Base-by-base conservation (phyloP, 2,329 filamentous ascomycete species). In the Sporothrix sp. region DNA sequence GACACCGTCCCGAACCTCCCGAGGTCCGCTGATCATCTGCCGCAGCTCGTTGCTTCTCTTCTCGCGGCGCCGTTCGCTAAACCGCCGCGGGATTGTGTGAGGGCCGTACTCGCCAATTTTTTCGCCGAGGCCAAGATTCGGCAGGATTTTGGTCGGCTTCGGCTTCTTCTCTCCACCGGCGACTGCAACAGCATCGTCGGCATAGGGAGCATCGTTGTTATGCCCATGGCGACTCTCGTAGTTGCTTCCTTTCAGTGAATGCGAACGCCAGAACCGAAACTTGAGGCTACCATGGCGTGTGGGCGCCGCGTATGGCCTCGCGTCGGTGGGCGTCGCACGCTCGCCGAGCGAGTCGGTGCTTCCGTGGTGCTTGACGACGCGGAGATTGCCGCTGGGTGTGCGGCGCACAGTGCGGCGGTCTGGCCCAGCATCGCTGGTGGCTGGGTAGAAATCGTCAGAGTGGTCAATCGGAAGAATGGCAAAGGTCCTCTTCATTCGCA, bases 331-430 rank as follows among this genome's bases (percentile, higher is more conserved):
- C 7, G 56, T 6, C 9, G 11, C 55, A 4, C 59, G 53, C 18
- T 58, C 59, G 10, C 59, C 61, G 16, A 75, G 54, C 2, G 71
- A 73, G 33, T 73, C 70, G 18, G 66, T 54, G 56, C 75, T 81
- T 28, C 68, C 67, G 7, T 71, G 70, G 50, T 75, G 71, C 55
- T 69, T 71, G 63, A 82, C 74, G 1, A 83, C 78, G 11, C 77
- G 70, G 47, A 83, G 62, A 54, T 75, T 82, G 1, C 79, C 79
- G 57, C 78, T 82, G 4, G 74, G 68, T 7, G 76, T 79, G 45
- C 78, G 72, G 40, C 71, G 71, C 53, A 83, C 79, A 2, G 74
- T 81, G 23, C 78, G 71, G 4, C 78, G 73, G 36, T 81, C 74
- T 1, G 70, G 66, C 23, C 59, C 62, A 13, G 69, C 65, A 18